These are phyloP conservation scores for Gamsiella multidivaricata DNA, from an alignment of 192 early-diverging fungal species.

Conservation along the genomic window DNA sequence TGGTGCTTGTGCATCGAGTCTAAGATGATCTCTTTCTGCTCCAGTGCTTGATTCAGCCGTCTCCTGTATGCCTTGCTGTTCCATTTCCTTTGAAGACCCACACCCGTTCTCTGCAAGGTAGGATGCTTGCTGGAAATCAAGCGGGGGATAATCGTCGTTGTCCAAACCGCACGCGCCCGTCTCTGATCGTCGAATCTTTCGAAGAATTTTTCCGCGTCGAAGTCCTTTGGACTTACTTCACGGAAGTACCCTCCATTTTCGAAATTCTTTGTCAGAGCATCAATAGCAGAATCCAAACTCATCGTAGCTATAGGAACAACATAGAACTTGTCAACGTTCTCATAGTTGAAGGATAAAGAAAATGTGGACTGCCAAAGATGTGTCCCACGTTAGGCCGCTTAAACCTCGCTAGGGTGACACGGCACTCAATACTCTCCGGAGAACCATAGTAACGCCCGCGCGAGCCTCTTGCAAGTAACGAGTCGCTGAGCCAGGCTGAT, in stretches of 20 bases:
- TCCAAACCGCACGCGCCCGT: conserved; percentile 9
- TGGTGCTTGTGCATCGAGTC: conserved; percentile 8
- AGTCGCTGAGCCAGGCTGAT: conserved; percentile 3
- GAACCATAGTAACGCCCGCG: conserved; percentile 4
- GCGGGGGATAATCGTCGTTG: conserved; percentile 12
- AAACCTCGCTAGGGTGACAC: conserved; percentile 1
- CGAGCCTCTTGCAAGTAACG: conserved; percentile 1
- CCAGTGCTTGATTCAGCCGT: conserved; percentile 3
- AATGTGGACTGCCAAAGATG: not conserved
- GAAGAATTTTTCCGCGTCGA: conserved; percentile 9
- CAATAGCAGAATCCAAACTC: conserved; percentile 9
- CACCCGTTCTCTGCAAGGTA: not conserved
- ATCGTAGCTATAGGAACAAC: not conserved
- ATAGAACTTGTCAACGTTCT: not conserved
- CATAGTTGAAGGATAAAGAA: not conserved
- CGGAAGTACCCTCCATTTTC: conserved; percentile 14
- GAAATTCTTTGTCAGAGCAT: conserved; percentile 4
- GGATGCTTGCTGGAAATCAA: conserved; percentile 16
- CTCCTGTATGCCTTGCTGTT: conserved; percentile 12
- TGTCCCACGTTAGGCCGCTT: not conserved
- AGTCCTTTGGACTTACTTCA: conserved; percentile 4
- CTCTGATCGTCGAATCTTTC: conserved; percentile 12
- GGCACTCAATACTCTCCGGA: conserved; percentile 4
- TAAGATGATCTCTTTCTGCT: conserved; percentile 3
- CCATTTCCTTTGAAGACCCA: conserved; percentile 10